Evolutionary conservation across 495 filamentous ascomycete species (phyloP), one percentile per base, ranked within the genome.

Genomic region (Annulohypoxylon stygium): DNA sequence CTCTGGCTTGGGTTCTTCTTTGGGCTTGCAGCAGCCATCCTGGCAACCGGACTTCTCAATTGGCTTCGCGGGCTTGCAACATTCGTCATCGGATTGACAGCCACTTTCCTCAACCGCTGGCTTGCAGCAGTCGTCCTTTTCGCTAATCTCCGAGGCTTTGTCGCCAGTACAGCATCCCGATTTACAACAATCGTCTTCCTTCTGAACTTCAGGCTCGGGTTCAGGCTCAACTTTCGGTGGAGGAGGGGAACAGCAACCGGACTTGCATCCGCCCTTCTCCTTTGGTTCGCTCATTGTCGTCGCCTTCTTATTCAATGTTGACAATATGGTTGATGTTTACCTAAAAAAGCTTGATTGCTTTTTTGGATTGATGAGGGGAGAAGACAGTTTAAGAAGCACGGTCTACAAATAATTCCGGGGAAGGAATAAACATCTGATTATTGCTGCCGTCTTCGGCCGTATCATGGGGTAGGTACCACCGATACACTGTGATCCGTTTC

Each of bases 211-310:
- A 37, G 61, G 61, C 18, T 48, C n/a, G 5, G 43, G 43, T 20
- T 47, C 16, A 3, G 43, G 43, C 18, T 18, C 43, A 18, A 9
- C 3, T 4, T 23, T 9, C 39, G 61, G 61, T 23, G 37, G 14
- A 34, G 71, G 61, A 41, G 55, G 23, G 20, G 55, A 54, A 12
- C 71, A 74, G 51, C 71, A 74, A 47, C 34, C 26, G 50, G 66
- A 14, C 14, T 41, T 67, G 50, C 71, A 74, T 8, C 41, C 34
- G 12, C 20, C 51, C 30, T 74, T 74, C 39, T 64, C 41, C 50
- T 74, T 63, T 26, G 61, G 41, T 41, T 70, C 58, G 50, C 50
- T 39, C 71, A 70, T 74, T 33, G 9, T 45, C 34, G 5, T 61
- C 36, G 45, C 25, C 16, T 51, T 63, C 0, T 1, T 25, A 39